These are phyloP conservation scores for Rhodotorula taiwanensis DNA, from an alignment of 768 basidiomycete genomes.

Conservation along the genomic window DNA sequence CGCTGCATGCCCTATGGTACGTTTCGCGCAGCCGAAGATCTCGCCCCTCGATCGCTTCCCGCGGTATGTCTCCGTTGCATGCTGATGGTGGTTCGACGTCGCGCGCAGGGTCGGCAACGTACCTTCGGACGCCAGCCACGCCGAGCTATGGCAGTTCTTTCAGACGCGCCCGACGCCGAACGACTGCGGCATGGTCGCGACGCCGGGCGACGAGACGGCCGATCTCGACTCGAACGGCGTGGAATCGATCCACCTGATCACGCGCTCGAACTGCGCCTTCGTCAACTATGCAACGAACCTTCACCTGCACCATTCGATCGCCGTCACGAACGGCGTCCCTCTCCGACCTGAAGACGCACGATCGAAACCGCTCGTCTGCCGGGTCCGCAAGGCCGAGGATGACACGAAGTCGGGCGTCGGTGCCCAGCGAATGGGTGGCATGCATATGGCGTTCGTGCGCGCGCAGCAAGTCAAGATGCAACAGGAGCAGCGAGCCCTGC, in stretches of 20 bases:
- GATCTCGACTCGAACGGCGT: constrained; percentile 51
- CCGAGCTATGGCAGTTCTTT: constrained; percentile 83
- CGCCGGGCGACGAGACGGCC: constrained; percentile 40
- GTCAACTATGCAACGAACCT: constrained; percentile 70
- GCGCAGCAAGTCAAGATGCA: constrained; percentile 47
- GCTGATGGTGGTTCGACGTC: too few relatives aligned
- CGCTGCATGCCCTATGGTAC: constrained; percentile 32
- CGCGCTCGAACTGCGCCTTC: constrained; percentile 87
- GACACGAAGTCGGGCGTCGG: constrained; percentile 85
- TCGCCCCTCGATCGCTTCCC: too few relatives aligned
- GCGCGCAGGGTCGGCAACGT: constrained; percentile 98
- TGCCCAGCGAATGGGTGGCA: constrained; percentile 66
- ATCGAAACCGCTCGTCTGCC: constrained; percentile 74
- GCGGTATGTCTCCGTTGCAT: too few relatives aligned
- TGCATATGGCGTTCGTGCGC: constrained; percentile 79
- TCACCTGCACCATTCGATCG: constrained; percentile 61
- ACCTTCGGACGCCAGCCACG: constrained; percentile 68
- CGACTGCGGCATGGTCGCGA: constrained; percentile 26
- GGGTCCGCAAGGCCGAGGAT: constrained; percentile 70
- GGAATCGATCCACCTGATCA: constrained; percentile 80
- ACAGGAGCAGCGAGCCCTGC: constrained; percentile 18
- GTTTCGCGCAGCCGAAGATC: background rate
- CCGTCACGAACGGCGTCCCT: constrained; percentile 62
- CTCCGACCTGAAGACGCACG: constrained; percentile 64
- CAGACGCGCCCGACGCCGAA: constrained; percentile 44